Conservation (phyloP, 768 basidiomycete species). For the Dioszegia crocea region DNA sequence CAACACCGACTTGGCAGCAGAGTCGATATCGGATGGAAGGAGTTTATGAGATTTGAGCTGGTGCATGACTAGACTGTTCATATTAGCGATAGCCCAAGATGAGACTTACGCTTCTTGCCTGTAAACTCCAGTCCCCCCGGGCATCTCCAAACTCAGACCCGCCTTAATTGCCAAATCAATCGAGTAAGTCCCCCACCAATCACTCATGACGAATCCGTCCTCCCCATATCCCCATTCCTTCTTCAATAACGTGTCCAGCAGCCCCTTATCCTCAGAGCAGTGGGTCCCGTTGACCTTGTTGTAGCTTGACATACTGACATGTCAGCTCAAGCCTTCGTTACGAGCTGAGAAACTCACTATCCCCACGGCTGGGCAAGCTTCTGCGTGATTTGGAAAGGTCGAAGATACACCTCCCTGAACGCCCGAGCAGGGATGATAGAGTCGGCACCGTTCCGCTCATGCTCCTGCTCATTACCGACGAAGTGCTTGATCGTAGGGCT, state of each 20-base stretch:
- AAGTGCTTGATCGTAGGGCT: slow-evolving; percentile 72
- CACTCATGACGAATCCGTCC: slow-evolving; percentile 57
- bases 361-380: too few relatives aligned
- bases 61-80: slow-evolving; percentile 4
- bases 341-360: too few relatives aligned
- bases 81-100: too few relatives aligned
- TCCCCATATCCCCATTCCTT: slow-evolving; percentile 64
- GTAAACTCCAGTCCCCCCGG: slow-evolving; percentile 10
- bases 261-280: slow-evolving; percentile 56
- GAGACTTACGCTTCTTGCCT: background rate
- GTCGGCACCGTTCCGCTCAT: slow-evolving; percentile 54
- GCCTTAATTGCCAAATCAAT: slow-evolving; percentile 57
- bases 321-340: background rate
- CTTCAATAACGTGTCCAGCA: slow-evolving; percentile 58
- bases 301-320: slow-evolving; percentile 54
- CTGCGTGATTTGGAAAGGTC: slow-evolving; percentile 55
- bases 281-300: slow-evolving; percentile 58
- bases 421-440: slow-evolving; percentile 59
- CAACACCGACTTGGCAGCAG: slow-evolving; percentile 61
- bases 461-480: slow-evolving; percentile 66
- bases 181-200: slow-evolving; percentile 52
- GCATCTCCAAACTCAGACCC: slow-evolving; percentile 56
- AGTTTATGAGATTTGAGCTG: slow-evolving; percentile 53
- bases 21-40: slow-evolving; percentile 16
- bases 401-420: slow-evolving; percentile 67